A percentile compares a stretch with the other conserved stretches of the same genome.
phyloP scores from a whole-genome alignment of 2,329 filamentous ascomycete species.

The Xylaria arbuscula region DNA sequence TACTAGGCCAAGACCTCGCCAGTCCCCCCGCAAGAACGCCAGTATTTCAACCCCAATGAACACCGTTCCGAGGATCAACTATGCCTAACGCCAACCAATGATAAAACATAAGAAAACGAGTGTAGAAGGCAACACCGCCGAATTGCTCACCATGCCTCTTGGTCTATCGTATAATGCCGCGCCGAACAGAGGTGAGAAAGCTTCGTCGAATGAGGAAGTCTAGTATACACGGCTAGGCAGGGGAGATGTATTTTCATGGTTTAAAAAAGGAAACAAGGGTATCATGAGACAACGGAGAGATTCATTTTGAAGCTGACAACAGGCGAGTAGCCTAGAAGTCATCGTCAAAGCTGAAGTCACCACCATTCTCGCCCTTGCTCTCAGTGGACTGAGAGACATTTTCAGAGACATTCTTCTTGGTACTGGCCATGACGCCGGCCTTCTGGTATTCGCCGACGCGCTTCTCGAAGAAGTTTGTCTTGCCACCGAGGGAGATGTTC shows the following conservation, averaged over 20 bases:
- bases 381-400: conserved; percentile 59
- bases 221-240: conserved; percentile 33
- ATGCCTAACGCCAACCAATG: conserved; percentile 18
- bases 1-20: conserved; percentile 3
- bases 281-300: conserved; percentile 31
- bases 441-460: conserved; percentile 99
- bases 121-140: conserved; percentile 18
- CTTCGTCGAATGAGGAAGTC: conserved; percentile 18
- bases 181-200: conserved; percentile 6
- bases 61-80: conserved; percentile 22
- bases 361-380: conserved; percentile 68
- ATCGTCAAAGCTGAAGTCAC: conserved; percentile 93
- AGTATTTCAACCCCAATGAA: conserved; percentile 22
- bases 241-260: background rate
- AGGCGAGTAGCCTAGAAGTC: conserved; percentile 78
- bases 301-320: conserved; percentile 25
- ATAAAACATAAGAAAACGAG: conserved; percentile 25
- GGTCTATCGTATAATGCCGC: conserved; percentile 37
- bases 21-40: conserved; percentile 20
- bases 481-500: conserved; percentile 97
- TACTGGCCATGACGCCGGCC: conserved; percentile 96
- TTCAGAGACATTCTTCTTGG: conserved; percentile 71
- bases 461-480: conserved; percentile 99
- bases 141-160: conserved; percentile 36
- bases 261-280: conserved; percentile 21